phyloP scores from a whole-genome alignment of 345 rosid genomes.

The Erysimum cheiranthoides region DNA sequence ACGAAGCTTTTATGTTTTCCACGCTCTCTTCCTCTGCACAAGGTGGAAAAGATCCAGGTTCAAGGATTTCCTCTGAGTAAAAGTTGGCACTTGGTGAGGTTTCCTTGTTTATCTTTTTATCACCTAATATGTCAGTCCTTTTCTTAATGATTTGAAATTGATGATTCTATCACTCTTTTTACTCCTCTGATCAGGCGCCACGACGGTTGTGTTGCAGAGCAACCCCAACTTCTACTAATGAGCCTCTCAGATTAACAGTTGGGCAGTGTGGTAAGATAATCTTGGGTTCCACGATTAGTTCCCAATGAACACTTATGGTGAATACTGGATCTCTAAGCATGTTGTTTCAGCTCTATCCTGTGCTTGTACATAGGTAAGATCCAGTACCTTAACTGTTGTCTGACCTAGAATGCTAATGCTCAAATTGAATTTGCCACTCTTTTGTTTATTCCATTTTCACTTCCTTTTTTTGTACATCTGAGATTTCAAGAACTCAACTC shows the following conservation, averaged over 20 bases:
- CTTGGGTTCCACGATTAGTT: slow-evolving; percentile 55
- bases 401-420: slow-evolving; percentile 38
- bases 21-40: slow-evolving; percentile 61
- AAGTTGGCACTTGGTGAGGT: slow-evolving; percentile 86
- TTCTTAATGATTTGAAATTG: slow-evolving; percentile 9
- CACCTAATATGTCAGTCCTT: slow-evolving; percentile 1
- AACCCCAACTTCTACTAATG: slow-evolving; percentile 50
- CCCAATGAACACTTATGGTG: slow-evolving; percentile 45
- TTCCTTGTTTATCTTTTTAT: slow-evolving; percentile 6
- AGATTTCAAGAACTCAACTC: slow-evolving; percentile 37
- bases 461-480: slow-evolving; percentile 37
- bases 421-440: slow-evolving; percentile 18
- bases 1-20: slow-evolving; percentile 80
- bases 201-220: slow-evolving; percentile 82
- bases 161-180: slow-evolving; percentile 10
- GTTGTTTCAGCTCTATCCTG: slow-evolving; percentile 16
- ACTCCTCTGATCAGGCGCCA: slow-evolving; percentile 56
- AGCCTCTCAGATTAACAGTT: slow-evolving; percentile 64
- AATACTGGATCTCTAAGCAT: slow-evolving; percentile 34
- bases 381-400: slow-evolving; percentile 39
- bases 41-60: slow-evolving; percentile 65
- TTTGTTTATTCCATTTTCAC: slow-evolving; percentile 18
- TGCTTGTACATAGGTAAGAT: slow-evolving; percentile 44
- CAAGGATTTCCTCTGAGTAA: slow-evolving; percentile 59
- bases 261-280: slow-evolving; percentile 69